These are phyloP conservation scores for Fusarium gaditjirri DNA, from an alignment of 2,329 filamentous ascomycete species.

Conservation along the genomic window DNA sequence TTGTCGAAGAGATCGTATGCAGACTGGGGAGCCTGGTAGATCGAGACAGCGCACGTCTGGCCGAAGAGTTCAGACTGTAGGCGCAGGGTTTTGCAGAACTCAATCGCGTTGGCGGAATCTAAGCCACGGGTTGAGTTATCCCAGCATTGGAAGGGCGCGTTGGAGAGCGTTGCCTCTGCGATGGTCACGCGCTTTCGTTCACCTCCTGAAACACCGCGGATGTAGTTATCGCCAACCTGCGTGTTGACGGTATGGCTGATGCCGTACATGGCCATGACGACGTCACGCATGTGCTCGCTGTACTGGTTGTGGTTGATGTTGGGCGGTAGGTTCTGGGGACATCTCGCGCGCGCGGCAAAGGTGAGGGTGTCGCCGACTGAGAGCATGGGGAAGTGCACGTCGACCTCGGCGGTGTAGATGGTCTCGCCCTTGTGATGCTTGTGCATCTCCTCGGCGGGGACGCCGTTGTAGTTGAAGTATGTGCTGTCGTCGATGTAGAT, in stretches of 20 bases:
- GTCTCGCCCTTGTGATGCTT: slow-evolving; percentile 31
- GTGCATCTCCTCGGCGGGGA: slow-evolving; percentile 34
- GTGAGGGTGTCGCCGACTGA: slow-evolving; percentile 71
- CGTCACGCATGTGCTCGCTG: slow-evolving; percentile 68
- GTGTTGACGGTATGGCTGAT: slow-evolving; percentile 80
- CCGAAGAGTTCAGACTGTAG: slow-evolving; percentile 44
- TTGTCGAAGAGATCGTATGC: slow-evolving; percentile 75
- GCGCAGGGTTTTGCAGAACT: slow-evolving; percentile 44
- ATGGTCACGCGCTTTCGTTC: slow-evolving; percentile 83
- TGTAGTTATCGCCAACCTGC: slow-evolving; percentile 74
- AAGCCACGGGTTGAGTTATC: slow-evolving; percentile 48
- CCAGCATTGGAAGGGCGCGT: slow-evolving; percentile 55
- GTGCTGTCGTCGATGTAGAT: slow-evolving; percentile 64
- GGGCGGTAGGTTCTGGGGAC: slow-evolving; percentile 68
- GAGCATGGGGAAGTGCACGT: slow-evolving; percentile 59
- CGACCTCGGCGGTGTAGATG: slow-evolving; percentile 40
- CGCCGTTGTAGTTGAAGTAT: slow-evolving; percentile 40
- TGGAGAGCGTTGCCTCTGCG: slow-evolving; percentile 72
- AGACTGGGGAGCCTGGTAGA: slow-evolving; percentile 72
- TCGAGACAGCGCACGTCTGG: slow-evolving; percentile 41
- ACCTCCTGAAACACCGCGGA: slow-evolving; percentile 79
- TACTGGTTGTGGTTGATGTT: slow-evolving; percentile 64
- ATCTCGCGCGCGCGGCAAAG: slow-evolving; percentile 71
- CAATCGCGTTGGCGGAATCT: slow-evolving; percentile 46
- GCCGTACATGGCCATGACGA: slow-evolving; percentile 72